These are phyloP conservation scores for Puccinia horiana DNA, from an alignment of 1,284 basidiomycete genomes.

Conservation along the genomic window DNA sequence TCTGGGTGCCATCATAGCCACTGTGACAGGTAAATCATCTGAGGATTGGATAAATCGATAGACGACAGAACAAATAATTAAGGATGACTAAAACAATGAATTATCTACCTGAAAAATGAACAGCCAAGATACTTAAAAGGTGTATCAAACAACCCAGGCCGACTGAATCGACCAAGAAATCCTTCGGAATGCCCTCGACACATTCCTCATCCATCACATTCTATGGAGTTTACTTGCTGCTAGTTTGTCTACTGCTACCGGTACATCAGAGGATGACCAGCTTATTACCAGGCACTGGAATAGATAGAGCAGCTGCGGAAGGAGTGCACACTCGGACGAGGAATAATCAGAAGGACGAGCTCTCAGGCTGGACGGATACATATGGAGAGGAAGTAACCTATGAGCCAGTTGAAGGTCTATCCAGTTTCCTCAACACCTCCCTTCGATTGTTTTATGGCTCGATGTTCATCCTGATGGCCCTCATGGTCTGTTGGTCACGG, in stretches of 20 bases:
- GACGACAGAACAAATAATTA: no score
- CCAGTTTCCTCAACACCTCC: background rate
- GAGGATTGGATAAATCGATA: no score
- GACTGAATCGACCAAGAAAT: constrained; percentile 62
- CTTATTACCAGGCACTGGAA: background rate
- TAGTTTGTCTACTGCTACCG: constrained; percentile 66
- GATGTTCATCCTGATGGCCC: constrained; percentile 56
- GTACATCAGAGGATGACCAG: constrained; percentile 60
- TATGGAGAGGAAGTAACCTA: background rate
- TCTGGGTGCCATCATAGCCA: constrained; percentile 68
- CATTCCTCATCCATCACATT: constrained; percentile 76
- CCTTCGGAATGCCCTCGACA: constrained; percentile 83
- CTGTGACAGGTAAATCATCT: constrained; percentile 55
- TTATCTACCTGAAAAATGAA: no score
- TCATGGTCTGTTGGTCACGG: constrained; percentile 68
- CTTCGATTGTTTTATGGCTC: constrained; percentile 51
- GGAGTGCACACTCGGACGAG: constrained; percentile 26
- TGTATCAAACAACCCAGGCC: constrained; percentile 74
- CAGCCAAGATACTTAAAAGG: constrained; percentile 71
- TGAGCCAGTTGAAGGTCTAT: background rate
- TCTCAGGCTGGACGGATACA: background rate
- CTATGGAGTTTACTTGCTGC: constrained; percentile 69
- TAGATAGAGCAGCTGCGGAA: constrained; percentile 22
- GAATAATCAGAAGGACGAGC: constrained; percentile 39
- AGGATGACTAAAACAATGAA: no score